Conservation (phyloP, 345 rosid genomes). For the Boechera divaricarpa region DNA sequence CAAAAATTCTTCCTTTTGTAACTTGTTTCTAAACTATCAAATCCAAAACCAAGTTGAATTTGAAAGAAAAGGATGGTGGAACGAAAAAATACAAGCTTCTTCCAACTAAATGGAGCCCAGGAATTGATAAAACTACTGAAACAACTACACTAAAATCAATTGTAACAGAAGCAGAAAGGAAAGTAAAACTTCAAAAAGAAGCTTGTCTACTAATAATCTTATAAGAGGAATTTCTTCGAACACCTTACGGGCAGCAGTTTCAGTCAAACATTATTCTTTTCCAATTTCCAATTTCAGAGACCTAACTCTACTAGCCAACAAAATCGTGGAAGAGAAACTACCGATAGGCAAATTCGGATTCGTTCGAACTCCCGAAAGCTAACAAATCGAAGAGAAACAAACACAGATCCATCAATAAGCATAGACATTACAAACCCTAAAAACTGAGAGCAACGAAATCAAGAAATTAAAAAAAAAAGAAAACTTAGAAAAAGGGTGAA, state of each 20-base stretch:
- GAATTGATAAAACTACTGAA: neutral
- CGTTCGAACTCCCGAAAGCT: neutral
- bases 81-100: neutral
- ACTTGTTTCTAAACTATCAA: neutral
- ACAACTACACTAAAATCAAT: neutral
- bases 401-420: neutral
- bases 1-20: neutral
- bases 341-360: neutral
- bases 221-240: constrained; percentile 35
- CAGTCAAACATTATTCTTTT: neutral
- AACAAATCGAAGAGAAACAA: neutral
- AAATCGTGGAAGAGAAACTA: too few species aligned
- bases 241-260: constrained; percentile 22
- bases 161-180: neutral
- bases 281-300: neutral
- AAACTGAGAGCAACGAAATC: neutral
- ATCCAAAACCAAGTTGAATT: too few species aligned
- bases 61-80: too few species aligned
- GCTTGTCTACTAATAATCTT: neutral
- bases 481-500: neutral
- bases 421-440: constrained; percentile 19
- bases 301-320: neutral
- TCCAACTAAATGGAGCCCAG: neutral
- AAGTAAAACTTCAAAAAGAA: neutral
- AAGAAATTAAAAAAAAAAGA: neutral